Conservation (phyloP, 2,329 filamentous ascomycete genomes). For the Didymosphaeria variabile region DNA sequence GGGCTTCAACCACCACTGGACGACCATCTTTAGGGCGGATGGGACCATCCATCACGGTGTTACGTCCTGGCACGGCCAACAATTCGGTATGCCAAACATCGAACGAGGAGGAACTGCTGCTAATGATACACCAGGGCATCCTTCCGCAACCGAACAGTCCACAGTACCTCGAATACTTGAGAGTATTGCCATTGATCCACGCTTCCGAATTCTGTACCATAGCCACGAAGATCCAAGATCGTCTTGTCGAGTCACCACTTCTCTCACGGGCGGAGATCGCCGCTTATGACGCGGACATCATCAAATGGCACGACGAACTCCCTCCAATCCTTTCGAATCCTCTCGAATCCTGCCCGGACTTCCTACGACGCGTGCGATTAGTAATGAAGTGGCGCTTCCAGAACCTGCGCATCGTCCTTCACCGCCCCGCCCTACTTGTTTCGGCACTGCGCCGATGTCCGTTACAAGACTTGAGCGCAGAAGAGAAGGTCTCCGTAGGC, state of each 20-base stretch:
- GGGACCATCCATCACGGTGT: constrained; percentile 50
- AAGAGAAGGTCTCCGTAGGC: constrained; percentile 73
- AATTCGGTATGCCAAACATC: constrained; percentile 36
- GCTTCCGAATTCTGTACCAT: constrained; percentile 84
- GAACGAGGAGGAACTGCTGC: not conserved
- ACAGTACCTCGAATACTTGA: constrained; percentile 63
- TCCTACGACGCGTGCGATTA: constrained; percentile 73
- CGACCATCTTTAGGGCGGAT: constrained; percentile 52
- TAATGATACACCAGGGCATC: constrained; percentile 8
- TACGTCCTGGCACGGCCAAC: constrained; percentile 45
- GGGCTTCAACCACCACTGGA: constrained; percentile 55
- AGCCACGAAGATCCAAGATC: constrained; percentile 79
- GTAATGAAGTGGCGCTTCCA: constrained; percentile 87
- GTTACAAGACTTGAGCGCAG: constrained; percentile 62
- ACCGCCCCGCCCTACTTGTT: constrained; percentile 74
- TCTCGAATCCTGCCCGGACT: constrained; percentile 73
- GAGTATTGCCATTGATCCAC: constrained; percentile 75
- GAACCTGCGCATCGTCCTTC: constrained; percentile 78
- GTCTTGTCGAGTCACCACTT: constrained; percentile 73
- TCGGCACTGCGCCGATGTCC: constrained; percentile 65
- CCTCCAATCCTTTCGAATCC: constrained; percentile 59
- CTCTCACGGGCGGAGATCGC: constrained; percentile 72
- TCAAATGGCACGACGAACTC: constrained; percentile 76
- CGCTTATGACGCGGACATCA: constrained; percentile 72
- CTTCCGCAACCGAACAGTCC: constrained; percentile 46